A percentile compares a stretch with the other conserved stretches of the same genome.
phyloP scores from a whole-genome alignment of 495 filamentous ascomycete species.

The Lasiosphaeriaceae sp. region DNA sequence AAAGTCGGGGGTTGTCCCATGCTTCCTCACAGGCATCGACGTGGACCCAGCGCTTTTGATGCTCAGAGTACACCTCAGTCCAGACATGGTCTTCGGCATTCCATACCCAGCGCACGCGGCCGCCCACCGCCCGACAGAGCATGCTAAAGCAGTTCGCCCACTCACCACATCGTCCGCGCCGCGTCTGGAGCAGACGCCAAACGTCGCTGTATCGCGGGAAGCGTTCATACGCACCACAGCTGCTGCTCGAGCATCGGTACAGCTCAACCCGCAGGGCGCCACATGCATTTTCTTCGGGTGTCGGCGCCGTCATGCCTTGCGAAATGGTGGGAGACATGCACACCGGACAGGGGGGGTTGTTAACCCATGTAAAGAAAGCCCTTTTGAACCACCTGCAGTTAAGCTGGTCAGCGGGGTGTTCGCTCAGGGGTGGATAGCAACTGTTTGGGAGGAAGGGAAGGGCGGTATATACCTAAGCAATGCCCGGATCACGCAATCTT shows the following conservation, averaged over 20 bases:
- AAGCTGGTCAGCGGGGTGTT: constrained; percentile 18
- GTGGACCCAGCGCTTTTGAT: constrained; percentile 92
- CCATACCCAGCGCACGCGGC: constrained; percentile 96
- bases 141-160: constrained; percentile 99
- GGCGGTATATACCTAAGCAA: constrained; percentile 62
- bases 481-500: constrained; percentile 93
- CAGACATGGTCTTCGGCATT: constrained; percentile 96
- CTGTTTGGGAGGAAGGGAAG: background rate
- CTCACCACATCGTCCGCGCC: constrained; percentile 83
- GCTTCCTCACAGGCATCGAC: constrained; percentile 92
- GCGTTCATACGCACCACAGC: constrained; percentile 74
- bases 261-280: constrained; percentile 85
- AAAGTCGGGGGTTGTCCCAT: constrained; percentile 92
- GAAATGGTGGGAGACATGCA: constrained; percentile 82
- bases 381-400: constrained; percentile 84
- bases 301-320: constrained; percentile 75
- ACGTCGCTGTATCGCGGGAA: constrained; percentile 96
- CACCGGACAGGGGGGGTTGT: constrained; percentile 80
- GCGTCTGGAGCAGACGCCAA: constrained; percentile 83
- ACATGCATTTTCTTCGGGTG: constrained; percentile 80
- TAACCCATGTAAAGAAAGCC: constrained; percentile 93
- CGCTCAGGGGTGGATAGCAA: background rate
- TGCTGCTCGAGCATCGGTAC: constrained; percentile 71
- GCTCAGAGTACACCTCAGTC: constrained; percentile 96
- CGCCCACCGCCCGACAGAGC: constrained; percentile 90